Percentiles rank a stretch among this genome's conserved stretches.
Evolutionary conservation across 2,329 filamentous ascomycete species (phyloP).

Genomic region (Lasiodiplodia sp.): DNA sequence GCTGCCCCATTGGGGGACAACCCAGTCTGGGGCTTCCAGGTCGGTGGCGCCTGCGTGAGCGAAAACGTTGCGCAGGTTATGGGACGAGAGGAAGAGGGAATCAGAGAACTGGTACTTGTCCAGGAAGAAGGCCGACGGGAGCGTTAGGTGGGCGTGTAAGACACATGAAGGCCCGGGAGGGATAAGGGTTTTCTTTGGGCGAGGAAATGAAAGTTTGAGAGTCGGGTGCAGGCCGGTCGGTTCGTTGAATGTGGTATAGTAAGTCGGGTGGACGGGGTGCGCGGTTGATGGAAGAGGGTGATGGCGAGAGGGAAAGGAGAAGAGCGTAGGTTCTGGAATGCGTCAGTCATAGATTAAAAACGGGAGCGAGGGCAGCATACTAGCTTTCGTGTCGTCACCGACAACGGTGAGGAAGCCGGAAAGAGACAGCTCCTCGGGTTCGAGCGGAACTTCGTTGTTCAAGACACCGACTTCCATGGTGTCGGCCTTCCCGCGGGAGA

Average conservation of each 20-base stretch:
- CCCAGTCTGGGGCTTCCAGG: conserved; percentile 88
- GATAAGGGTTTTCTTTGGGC: conserved; percentile 53
- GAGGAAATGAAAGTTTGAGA: conserved; percentile 70
- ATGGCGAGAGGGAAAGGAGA: conserved; percentile 85
- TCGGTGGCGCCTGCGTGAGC: conserved; percentile 80
- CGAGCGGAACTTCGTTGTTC: conserved; percentile 67
- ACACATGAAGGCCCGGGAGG: conserved; percentile 64
- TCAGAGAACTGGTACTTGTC: conserved; percentile 87
- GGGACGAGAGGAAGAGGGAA: conserved; percentile 77
- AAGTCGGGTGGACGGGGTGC: conserved; percentile 63
- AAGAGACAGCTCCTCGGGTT: conserved; percentile 77
- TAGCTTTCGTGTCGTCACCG: conserved; percentile 74
- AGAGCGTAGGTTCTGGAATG: conserved; percentile 71
- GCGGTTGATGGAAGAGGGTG: conserved; percentile 58
- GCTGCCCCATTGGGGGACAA: conserved; percentile 78
- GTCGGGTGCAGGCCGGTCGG: conserved; percentile 87
- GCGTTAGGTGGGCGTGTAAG: conserved; percentile 80
- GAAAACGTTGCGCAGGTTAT: conserved; percentile 74
- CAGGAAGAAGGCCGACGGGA: conserved; percentile 81
- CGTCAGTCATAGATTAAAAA: conserved; percentile 31
- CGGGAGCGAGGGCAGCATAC: conserved; percentile 47
- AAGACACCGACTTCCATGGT: conserved; percentile 85
- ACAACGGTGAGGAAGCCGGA: conserved; percentile 81
- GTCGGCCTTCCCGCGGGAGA: conserved; percentile 49
- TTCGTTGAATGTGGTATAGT: conserved; percentile 68